Base-by-base conservation (phyloP, 2,329 filamentous ascomycete genomes). In the Aspergillus aculeatus region DNA sequence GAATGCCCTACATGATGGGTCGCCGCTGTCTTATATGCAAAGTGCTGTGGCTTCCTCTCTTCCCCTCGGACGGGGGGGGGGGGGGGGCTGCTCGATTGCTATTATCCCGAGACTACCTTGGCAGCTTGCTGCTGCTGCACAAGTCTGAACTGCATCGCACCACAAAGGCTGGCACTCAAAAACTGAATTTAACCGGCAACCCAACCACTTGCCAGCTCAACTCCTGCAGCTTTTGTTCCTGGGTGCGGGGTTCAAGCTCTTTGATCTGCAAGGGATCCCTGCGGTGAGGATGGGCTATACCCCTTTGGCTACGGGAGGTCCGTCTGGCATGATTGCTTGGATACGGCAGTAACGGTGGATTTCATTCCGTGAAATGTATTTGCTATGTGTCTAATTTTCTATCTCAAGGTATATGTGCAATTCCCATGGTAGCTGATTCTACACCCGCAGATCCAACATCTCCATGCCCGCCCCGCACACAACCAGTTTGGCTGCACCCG, bases 391-490 rank as follows among this genome's bases (percentile, higher is more conserved):
- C 9, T 31, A 50, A 3, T 2, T 12, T 35, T 35, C 32, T 35
- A 16, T 49, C 31, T 32, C n/a, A 41, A 35, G 35, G 38, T 26
- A 50, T 54, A 51, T 58, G n/a, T 47, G 56, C 61, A 59, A 35
- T 32, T 65, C 41, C 57, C 54, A 55, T 66, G 12, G 12, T 10
- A 41, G 14, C 35, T 16, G 14, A 23, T 47, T 9, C 29, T 35
- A 48, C 29, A 48, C n/a, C 26, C 29, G 53, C 1, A 55, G 4
- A 10, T 31, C 31, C 44, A 79, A 75, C 58, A 81, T 65, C 62
- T 83, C 80, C 75, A 82, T 79, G 1, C 82, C 82, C 35, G 83
- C 80, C 24, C 82, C 82, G 56, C 76, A 78, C 1, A 83, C 65
- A 48, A 83, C 54, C 52, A 82, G 57, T 60, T 67, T 65, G 38